Evolutionary conservation across 2,329 filamentous ascomycete species (phyloP), one percentile per base, ranked within the genome.

Genomic region (Fusarium nodosum): DNA sequence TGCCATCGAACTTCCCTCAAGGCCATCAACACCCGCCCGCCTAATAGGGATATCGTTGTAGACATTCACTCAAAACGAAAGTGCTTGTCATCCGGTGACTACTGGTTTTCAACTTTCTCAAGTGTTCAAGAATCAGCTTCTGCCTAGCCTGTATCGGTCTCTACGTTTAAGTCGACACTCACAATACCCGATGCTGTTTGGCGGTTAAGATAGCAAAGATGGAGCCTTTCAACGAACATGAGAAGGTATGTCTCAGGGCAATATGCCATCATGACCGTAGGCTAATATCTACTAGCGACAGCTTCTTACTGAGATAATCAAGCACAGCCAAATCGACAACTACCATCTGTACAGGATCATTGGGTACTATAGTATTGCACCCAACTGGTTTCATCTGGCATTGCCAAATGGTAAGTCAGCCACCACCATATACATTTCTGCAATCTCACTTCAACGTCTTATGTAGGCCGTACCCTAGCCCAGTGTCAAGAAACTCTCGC

Each of bases 251-350:
- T n/a, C 11, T 20, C 6, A 12, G 18, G 5, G 4, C 10, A 16
- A 22, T 18, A 20, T 28, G 18, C n/a, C 34, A 3, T 30, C 13
- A 15, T 20, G 16, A 16, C 30, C 11, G 5, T 12, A 52, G 22
- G 46, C 51, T 60, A 44, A 65, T 65, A 66, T 50, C 22, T 9
- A 48, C n/a, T 72, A 88, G 86, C 85, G 86, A 66, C 87, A 87
- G 73, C 79, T 88, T 64, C 81, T 88, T 58, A 84, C 82, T 59
- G 86, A 88, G 76, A 85, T 88, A 71, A 84, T 88, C 77, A 88
- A 88, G 72, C 81, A 81, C 63, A 88, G 86, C 78, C 76, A 80
- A 31, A 77, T 88, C 61, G 82, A 86, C 58, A 74, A 86, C 26
- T 75, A 79, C 13, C 76, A 75, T 20, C 76, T 88, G 31, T 81